A percentile compares a stretch with the other conserved stretches of the same genome.
Evolutionary conservation across 148 eudicot species (phyloP).

Genomic region (Vaccinium macrocarpon): DNA sequence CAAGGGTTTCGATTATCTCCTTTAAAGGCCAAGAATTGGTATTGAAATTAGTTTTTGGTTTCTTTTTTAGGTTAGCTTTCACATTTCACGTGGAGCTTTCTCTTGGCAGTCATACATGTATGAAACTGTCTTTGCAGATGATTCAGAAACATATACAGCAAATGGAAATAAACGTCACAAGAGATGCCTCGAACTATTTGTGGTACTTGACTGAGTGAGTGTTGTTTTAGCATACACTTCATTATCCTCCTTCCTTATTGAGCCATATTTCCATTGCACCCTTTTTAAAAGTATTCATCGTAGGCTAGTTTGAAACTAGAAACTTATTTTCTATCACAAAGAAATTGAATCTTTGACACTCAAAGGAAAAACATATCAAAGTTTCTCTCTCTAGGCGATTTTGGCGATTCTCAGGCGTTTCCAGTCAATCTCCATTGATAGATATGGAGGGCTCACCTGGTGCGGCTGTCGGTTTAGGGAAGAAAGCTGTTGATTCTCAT

Average conservation of each 20-base stretch:
- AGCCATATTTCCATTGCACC: background rate
- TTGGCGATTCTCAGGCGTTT: too few relatives aligned
- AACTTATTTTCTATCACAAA: constrained; percentile 12
- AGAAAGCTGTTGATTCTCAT: too few relatives aligned
- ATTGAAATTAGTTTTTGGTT: background rate
- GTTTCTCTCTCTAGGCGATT: too few relatives aligned
- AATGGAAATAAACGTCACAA: constrained; percentile 60
- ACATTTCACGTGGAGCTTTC: constrained; percentile 35
- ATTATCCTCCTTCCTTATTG: background rate
- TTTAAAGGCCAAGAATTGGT: background rate
- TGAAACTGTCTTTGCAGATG: constrained; percentile 59
- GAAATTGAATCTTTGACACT: too few relatives aligned
- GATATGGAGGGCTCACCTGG: too few relatives aligned
- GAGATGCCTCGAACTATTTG: constrained; percentile 79
- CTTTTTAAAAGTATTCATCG: background rate
- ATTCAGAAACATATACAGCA: constrained; percentile 40
- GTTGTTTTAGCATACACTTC: background rate
- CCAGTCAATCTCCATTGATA: too few relatives aligned
- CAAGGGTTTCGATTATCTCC: background rate
- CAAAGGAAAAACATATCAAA: too few relatives aligned
- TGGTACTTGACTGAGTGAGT: constrained; percentile 92
- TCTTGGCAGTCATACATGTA: constrained; percentile 79
- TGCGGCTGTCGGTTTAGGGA: too few relatives aligned
- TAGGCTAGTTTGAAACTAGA: background rate
- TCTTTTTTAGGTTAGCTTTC: constrained; percentile 45